Evolutionary conservation across 306 rosid genomes (phyloP), one percentile per base, ranked within the genome.

Genomic region (Nissolia schottii): DNA sequence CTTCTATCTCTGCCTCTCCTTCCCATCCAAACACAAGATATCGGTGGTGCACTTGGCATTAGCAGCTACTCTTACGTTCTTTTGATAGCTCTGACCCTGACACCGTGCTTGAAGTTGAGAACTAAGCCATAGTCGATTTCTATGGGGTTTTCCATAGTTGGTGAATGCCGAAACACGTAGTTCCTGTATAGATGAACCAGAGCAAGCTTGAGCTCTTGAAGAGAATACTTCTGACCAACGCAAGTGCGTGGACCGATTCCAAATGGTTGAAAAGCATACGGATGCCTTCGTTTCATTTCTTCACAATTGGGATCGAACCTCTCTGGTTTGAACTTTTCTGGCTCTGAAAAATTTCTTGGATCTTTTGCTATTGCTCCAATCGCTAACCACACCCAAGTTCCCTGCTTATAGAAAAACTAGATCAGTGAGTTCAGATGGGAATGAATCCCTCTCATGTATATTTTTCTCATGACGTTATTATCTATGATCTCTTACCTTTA

Each of bases 351-450:
- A 73, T 89, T 84, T 64, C 12, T 85, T 3, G 96, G 92, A 70
- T 94, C 99, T 74, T 94, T 94, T 5, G 97, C 92, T 71, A 91
- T 76, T 67, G 89, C 97, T 66, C 99, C 99, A 13, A 76, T 91
- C 2, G 97, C 93, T 66, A 91, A 73, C 99, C 99, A 94, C 9
- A 94, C 95, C 99, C 99, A 94, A 20, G 97, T 89, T 1, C 99
- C 97, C 99, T 94, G 84, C 73, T 69, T 78, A 65, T 13, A 31
- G 32, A 57, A 54, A n/a, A 63, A 46, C 25, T 22, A 24, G 6
- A 65, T 76, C 40, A 74, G 56, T 25, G 14, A 34, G 49, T n/a
- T n/a, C n/a, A n/a, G n/a, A n/a, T n/a, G n/a, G n/a, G n/a, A n/a
- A n/a, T n/a, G n/a, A n/a, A n/a, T n/a, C n/a, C n/a, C n/a, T n/a